Conservation (phyloP, 192 early-diverging fungal genomes). For the Podila epicladia region DNA sequence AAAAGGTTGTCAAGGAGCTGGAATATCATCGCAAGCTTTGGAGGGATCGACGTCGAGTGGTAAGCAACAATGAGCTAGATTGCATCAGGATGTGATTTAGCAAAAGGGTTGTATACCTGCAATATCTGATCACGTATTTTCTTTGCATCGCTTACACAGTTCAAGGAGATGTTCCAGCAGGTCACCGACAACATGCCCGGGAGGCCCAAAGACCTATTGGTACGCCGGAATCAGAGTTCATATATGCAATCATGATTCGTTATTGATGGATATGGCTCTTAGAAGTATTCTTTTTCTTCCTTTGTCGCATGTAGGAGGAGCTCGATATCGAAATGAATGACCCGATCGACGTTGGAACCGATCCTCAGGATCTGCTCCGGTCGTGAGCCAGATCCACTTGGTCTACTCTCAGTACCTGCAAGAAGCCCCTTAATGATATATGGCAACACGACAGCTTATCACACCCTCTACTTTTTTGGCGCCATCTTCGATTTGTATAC, state of each 20-base stretch:
- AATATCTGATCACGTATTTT: constrained; percentile 1
- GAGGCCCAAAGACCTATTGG: constrained; percentile 51
- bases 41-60: constrained; percentile 50
- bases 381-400: neutral
- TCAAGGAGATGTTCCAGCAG: constrained; percentile 54
- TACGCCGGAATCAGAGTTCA: neutral
- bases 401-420: neutral
- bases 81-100: neutral
- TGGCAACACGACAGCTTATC: neutral
- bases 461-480: neutral
- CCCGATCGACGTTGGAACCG: constrained; percentile 29
- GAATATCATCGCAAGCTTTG: constrained; percentile 53
- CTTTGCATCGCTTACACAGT: constrained; percentile 18
- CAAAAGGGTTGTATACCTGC: neutral
- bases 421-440: neutral
- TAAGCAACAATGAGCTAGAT: constrained; percentile 2
- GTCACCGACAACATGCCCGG: constrained; percentile 52
- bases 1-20: constrained; percentile 39
- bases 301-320: constrained; percentile 22
- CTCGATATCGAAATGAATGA: constrained; percentile 35
- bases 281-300: too few relatives aligned
- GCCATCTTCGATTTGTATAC: neutral
- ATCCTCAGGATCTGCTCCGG: constrained; percentile 16
- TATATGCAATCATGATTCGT: too few relatives aligned
- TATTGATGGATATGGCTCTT: too few relatives aligned